Conservation (phyloP, 495 filamentous ascomycete species). For the Glonium stellatum region DNA sequence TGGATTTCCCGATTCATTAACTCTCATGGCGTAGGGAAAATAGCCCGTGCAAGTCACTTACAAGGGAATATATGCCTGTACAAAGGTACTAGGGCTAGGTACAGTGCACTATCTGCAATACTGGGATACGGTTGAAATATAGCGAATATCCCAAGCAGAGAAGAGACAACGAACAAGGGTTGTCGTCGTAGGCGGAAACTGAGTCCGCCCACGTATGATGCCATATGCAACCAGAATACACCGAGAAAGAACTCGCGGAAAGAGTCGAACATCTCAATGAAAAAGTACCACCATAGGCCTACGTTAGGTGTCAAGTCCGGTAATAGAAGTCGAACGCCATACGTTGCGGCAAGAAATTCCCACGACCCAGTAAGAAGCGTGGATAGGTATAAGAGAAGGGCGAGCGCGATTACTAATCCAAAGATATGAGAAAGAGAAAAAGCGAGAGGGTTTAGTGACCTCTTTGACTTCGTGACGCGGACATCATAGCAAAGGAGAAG, state of each 20-base stretch:
- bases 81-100: slow-evolving; percentile 74
- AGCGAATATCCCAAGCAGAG: slow-evolving; percentile 77
- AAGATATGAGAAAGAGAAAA: slow-evolving; percentile 49
- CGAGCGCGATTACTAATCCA: slow-evolving; percentile 38
- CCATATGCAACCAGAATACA: slow-evolving; percentile 94
- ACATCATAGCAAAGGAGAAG: slow-evolving; percentile 73
- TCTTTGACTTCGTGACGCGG: slow-evolving; percentile 10
- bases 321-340: slow-evolving; percentile 83
- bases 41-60: slow-evolving; percentile 39
- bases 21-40: no score
- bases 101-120: slow-evolving; percentile 78
- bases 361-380: slow-evolving; percentile 67
- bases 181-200: slow-evolving; percentile 67
- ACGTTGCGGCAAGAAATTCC: slow-evolving; percentile 81
- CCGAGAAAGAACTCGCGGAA: slow-evolving; percentile 96
- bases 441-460: slow-evolving; percentile 18
- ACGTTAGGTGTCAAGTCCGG: slow-evolving; percentile 93
- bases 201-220: slow-evolving; percentile 77
- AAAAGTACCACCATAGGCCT: slow-evolving; percentile 99
- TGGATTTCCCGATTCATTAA: no score
- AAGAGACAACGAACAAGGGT: slow-evolving; percentile 75
- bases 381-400: slow-evolving; percentile 60
- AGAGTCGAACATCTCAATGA: slow-evolving; percentile 98
- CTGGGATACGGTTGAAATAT: slow-evolving; percentile 96
- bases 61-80: slow-evolving; percentile 89